Conservation (phyloP, 2,329 filamentous ascomycete genomes). For the Annulohypoxylon truncatum region DNA sequence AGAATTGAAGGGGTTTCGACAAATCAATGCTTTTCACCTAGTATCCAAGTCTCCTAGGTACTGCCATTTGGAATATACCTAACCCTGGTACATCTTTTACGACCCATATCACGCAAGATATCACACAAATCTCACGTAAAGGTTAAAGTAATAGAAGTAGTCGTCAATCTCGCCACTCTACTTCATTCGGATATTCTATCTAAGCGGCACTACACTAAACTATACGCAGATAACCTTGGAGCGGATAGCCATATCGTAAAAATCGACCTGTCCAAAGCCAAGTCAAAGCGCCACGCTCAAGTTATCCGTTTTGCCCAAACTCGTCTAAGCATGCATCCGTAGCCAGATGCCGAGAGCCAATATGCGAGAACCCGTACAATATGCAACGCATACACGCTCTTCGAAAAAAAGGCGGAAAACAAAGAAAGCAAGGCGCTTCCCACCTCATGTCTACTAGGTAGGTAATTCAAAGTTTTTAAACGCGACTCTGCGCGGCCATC, state of each 20-base stretch:
- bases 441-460: no score
- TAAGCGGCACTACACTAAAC: background rate
- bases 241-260: background rate
- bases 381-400: background rate
- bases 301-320: background rate
- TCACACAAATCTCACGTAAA: background rate
- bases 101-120: background rate
- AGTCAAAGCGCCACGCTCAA: background rate
- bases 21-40: background rate
- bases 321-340: conserved; percentile 23
- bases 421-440: background rate
- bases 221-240: background rate
- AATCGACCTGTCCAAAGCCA: background rate
- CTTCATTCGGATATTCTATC: background rate
- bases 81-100: background rate
- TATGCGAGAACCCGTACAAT: background rate
- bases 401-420: background rate
- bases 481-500: background rate
- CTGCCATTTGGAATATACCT: no score
- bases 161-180: background rate
- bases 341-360: conserved; percentile 10
- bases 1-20: background rate
- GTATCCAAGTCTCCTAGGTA: no score
- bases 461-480: background rate
- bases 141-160: background rate